phyloP scores from a whole-genome alignment of 805 yeast species.

The Kodamaea laetipori region DNA sequence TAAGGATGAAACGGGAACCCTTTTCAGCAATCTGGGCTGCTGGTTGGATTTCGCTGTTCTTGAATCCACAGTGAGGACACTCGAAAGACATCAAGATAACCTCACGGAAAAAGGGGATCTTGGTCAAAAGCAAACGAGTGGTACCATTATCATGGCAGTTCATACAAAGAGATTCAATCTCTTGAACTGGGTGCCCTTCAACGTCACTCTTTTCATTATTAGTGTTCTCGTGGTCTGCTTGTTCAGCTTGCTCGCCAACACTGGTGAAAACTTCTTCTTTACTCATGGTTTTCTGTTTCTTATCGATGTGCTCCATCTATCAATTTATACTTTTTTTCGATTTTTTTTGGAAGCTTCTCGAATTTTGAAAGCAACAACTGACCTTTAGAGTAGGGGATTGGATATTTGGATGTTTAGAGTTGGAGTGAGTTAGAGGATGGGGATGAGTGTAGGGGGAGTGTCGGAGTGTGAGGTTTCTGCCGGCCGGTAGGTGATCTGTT shows the following conservation, averaged over 20 bases:
- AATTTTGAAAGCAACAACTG: background rate
- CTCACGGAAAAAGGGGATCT: constrained; percentile 90
- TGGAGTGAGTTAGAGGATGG: too few relatives aligned
- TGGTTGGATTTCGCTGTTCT: constrained; percentile 93
- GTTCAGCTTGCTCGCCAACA: constrained; percentile 46
- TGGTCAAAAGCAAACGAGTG: constrained; percentile 81
- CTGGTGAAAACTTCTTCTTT: constrained; percentile 24
- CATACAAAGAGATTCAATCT: constrained; percentile 93
- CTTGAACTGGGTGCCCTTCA: constrained; percentile 86
- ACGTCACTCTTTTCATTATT: constrained; percentile 71
- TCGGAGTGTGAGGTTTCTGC: too few relatives aligned
- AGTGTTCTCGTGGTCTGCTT: constrained; percentile 23
- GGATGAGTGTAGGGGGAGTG: too few relatives aligned
- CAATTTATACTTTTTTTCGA: background rate
- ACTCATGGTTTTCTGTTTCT: constrained; percentile 20
- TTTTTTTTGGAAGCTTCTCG: constrained; percentile 1
- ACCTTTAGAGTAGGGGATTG: background rate
- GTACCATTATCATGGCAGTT: constrained; percentile 85
- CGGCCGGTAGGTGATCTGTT: too few relatives aligned
- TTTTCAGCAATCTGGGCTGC: constrained; percentile 89
- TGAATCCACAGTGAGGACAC: constrained; percentile 92
- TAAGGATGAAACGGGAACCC: constrained; percentile 73
- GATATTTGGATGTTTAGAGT: too few relatives aligned
- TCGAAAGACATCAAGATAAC: constrained; percentile 91
- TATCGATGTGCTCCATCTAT: constrained; percentile 9